Base-by-base conservation (phyloP, 805 yeast species). In the Huiozyma sinensis region DNA sequence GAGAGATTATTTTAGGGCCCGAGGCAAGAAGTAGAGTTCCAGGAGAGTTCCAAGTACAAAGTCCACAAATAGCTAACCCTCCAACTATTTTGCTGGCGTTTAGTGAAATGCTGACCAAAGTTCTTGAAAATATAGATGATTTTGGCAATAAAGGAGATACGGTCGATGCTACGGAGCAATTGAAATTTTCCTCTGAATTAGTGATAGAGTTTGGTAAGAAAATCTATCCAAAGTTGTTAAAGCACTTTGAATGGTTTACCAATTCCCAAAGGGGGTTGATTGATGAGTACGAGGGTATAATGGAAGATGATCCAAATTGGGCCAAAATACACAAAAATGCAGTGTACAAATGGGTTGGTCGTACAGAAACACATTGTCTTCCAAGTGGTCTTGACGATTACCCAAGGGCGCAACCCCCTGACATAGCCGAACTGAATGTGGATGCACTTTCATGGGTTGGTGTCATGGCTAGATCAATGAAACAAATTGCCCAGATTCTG, bases 351-450 rank as follows among this genome's bases (percentile, higher is more conserved):
- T 92, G 98, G 98, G 75, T 87, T 46, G 98, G 97, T 5, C 77
- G 97, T 51, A 84, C 96, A 0, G 67, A 71, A 17, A 75, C 80
- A 3, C 96, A 86, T 55, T 84, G 95, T 59, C 69, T 90, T 43
- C 92, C 98, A 7, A 82, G 94, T 62, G 98, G 98, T 0, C 61
- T 92, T 33, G 98, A 92, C 63, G 98, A 92, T 58, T 92, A 89
- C 57, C 98, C 98, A 33, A 75, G 98, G 49, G 81, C 88, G 1
- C 66, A 69, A 28, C 76, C 75, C 6, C 90, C 94, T 2, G 95
- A 87, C 61, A 71, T 80, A 36, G 94, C 94, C 1, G 98, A 92
- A 64, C 69, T 92, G 40, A 83, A 92, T 54, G 92, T 92, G 31
- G 98, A 92, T 58, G 69, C 90, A 45, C 65, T 90, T 40, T 73